Evolutionary conservation across 306 rosid species (phyloP).

Genomic region (Gillenia trifoliata): DNA sequence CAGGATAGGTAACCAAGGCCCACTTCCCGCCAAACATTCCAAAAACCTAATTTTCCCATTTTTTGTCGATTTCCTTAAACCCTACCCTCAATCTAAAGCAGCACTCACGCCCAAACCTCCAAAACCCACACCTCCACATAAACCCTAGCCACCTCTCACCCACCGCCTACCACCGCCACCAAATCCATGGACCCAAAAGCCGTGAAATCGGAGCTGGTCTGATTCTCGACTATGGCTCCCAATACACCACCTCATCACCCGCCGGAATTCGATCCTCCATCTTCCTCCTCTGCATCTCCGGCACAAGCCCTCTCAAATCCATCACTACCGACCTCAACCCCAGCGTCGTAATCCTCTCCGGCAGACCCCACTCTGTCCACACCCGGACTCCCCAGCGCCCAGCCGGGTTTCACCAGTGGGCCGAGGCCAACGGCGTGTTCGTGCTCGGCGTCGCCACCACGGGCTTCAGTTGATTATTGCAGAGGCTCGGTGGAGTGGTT

Average conservation of each 20-base stretch:
- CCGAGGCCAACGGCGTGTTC: conserved; percentile 46
- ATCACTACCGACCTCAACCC: conserved; percentile 65
- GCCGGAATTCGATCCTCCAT: conserved; percentile 75
- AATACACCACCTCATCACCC: conserved; percentile 93
- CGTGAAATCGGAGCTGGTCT: conserved; percentile 66
- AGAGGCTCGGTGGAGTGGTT: conserved; percentile 78
- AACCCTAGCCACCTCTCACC: conserved; percentile 27
- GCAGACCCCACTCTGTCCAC: conserved; percentile 97
- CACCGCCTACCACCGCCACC: conserved; percentile 4
- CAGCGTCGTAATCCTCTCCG: conserved; percentile 75
- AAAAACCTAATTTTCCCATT: background rate
- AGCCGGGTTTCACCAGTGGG: conserved; percentile 66
- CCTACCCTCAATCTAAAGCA: background rate
- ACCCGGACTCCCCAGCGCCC: conserved; percentile 62
- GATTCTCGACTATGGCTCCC: conserved; percentile 87
- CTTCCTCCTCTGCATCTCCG: conserved; percentile 83
- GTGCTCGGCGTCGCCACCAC: conserved; percentile 84
- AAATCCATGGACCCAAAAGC: conserved; percentile 50
- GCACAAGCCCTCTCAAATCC: conserved; percentile 64
- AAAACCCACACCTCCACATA: conserved; percentile 5
- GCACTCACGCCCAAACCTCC: background rate
- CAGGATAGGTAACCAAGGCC: no score
- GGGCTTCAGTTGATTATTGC: conserved; percentile 89
- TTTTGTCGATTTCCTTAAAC: background rate
- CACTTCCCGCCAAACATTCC: conserved; percentile 26